Evolutionary conservation across 805 yeast genomes (phyloP), one percentile per base, ranked within the genome.

Genomic region (Saccharomycopsis capsularis): DNA sequence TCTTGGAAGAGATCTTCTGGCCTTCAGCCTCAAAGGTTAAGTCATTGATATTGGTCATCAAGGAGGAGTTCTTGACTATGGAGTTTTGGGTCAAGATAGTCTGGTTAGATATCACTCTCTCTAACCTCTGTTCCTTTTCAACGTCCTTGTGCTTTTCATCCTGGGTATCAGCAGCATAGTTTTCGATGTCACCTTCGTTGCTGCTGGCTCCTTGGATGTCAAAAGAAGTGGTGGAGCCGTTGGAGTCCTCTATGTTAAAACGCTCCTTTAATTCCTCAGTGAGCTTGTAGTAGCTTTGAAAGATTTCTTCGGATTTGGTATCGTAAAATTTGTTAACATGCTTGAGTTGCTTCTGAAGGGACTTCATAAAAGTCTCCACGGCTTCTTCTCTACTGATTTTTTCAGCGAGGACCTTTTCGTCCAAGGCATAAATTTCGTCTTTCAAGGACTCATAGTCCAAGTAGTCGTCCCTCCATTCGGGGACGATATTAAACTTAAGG

Each of bases 401-500:
- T 18, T 52, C 48, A 53, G 3, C 62, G 58, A 21, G 66, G 59
- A 46, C 85, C 88, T 59, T 90, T 74, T 52, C 46, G 61, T 93
- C 97, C 42, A 91, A 70, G 16, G 81, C 71, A 64, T 90, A 91
- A 25, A 90, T 85, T 37, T 85, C 73, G 67, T 86, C 87, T 64
- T 93, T 91, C 51, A 93, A 70, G 35, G 85, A 81, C 1, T 95
- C 85, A 65, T 91, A 91, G 48, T 95, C 90, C 49, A 91, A 81
- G 65, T 91, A 91, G 62, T 85, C 80, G 25, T 95, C 81, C 13
- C 95, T 78, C 99, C 99, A 91, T 64, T 93, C 98, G 1, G 99
- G 97, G 3, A 93, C 98, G 22, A 98, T 96, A 65, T 91, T 91
- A 68, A 91, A 90, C 73, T 91, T 96, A 55, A 91, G 69, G 3